Conservation (phyloP, 148 eudicot species). For the Pharnaceum exiguum region DNA sequence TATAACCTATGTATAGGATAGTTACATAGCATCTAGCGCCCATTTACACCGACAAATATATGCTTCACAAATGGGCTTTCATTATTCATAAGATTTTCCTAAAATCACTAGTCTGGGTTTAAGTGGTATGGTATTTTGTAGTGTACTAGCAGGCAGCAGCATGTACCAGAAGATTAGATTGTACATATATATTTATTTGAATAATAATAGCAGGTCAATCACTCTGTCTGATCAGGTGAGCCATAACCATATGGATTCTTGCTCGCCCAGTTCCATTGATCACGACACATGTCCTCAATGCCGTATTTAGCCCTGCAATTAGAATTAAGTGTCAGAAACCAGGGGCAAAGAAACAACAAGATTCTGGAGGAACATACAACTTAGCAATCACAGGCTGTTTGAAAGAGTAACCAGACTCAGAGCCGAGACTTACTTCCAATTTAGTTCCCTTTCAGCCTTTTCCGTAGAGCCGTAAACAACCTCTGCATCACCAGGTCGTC, state of each 20-base stretch:
- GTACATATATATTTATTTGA: slow-evolving; percentile 14
- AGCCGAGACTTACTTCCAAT: slow-evolving; percentile 73
- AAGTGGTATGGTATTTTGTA: slow-evolving; percentile 1
- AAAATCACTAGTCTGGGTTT: slow-evolving; percentile 12
- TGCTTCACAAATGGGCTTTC: slow-evolving; percentile 20
- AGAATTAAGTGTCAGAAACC: too few relatives aligned
- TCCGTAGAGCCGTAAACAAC: slow-evolving; percentile 80
- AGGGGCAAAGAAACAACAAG: background rate
- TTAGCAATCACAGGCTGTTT: background rate
- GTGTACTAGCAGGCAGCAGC: slow-evolving; percentile 7
- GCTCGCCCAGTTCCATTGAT: slow-evolving; percentile 97
- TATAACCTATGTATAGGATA: slow-evolving; percentile 20
- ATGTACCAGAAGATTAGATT: slow-evolving; percentile 17
- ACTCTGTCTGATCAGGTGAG: slow-evolving; percentile 28
- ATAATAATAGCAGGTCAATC: slow-evolving; percentile 14
- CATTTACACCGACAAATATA: slow-evolving; percentile 26
- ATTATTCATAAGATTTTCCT: slow-evolving; percentile 25
- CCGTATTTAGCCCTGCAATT: slow-evolving; percentile 81
- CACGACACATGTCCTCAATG: slow-evolving; percentile 88
- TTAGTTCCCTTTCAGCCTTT: slow-evolving; percentile 77
- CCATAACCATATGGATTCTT: slow-evolving; percentile 83
- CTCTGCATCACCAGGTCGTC: slow-evolving; percentile 96
- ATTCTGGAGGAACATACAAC: background rate
- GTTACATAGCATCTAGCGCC: slow-evolving; percentile 22
- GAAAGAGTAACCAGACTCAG: background rate